phyloP scores from a whole-genome alignment of 1,284 basidiomycete species.

The Papiliotrema terrestris region DNA sequence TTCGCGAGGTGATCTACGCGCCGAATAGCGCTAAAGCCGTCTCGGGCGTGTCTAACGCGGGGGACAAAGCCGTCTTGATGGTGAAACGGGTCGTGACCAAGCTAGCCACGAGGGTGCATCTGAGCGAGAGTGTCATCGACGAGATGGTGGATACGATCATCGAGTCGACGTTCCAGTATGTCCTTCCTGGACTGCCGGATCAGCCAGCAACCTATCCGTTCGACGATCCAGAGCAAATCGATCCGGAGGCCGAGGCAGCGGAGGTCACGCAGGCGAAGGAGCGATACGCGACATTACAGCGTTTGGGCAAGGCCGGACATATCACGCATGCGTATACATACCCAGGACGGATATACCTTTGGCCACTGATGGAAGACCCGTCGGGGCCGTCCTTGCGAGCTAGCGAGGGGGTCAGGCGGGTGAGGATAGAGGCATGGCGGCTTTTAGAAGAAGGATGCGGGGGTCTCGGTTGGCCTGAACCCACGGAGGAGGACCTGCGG shows the following conservation, averaged over 20 bases:
- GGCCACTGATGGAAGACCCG: conserved; percentile 35
- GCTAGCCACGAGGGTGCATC: conserved; percentile 29
- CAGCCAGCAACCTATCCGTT: conserved; percentile 42
- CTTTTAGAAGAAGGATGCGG: conserved; percentile 44
- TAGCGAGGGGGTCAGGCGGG: conserved; percentile 12
- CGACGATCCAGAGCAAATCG: conserved; percentile 42
- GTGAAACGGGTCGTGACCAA: conserved; percentile 38
- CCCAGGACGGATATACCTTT: conserved; percentile 36
- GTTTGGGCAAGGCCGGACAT: not conserved
- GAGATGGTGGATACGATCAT: conserved; percentile 39
- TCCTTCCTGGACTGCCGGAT: conserved; percentile 27
- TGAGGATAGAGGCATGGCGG: conserved; percentile 32
- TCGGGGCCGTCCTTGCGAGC: conserved; percentile 22
- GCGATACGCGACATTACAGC: not conserved
- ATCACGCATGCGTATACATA: conserved; percentile 34
- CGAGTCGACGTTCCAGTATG: conserved; percentile 46
- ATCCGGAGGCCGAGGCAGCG: conserved; percentile 8
- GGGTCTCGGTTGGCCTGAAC: conserved; percentile 23
- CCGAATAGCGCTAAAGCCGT: not conserved
- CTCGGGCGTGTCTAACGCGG: conserved; percentile 20
- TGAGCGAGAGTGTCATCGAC: conserved; percentile 19
- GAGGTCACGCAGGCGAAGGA: not conserved
- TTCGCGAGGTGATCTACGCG: conserved; percentile 31
- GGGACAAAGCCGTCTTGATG: conserved; percentile 39
- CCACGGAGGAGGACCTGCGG: conserved; percentile 38